Evolutionary conservation across 2,329 filamentous ascomycete species (phyloP).

Genomic region (Monilinia polystroma): DNA sequence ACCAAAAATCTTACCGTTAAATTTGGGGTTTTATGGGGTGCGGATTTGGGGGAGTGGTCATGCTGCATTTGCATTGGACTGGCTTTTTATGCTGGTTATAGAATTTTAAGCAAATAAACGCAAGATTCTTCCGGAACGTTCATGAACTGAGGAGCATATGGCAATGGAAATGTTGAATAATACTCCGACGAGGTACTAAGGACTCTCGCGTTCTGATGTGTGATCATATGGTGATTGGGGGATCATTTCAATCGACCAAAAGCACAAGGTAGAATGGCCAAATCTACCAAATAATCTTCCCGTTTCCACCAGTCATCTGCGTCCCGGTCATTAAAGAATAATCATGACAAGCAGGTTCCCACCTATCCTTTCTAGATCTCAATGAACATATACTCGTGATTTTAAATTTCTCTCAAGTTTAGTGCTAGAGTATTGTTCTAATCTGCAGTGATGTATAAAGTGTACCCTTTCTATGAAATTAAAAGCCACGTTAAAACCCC

Average conservation of each 20-base stretch:
- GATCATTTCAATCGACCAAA: slow-evolving; percentile 9
- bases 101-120: slow-evolving; percentile 41
- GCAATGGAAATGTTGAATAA: slow-evolving; percentile 21
- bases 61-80: slow-evolving; percentile 42
- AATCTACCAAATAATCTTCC: slow-evolving; percentile 12
- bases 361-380: not conserved
- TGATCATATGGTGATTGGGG: slow-evolving; percentile 16
- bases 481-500: slow-evolving; percentile 2
- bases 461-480: not conserved
- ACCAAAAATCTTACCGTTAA: slow-evolving; percentile 99
- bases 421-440: not conserved
- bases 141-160: slow-evolving; percentile 28
- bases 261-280: slow-evolving; percentile 11
- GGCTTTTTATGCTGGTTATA: slow-evolving; percentile 40
- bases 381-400: not conserved
- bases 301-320: not conserved
- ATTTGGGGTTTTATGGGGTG: slow-evolving; percentile 33
- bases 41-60: slow-evolving; percentile 38
- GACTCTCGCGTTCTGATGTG: slow-evolving; percentile 14
- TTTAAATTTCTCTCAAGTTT: not conserved
- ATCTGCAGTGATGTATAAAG: not conserved
- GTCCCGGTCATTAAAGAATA: not conserved
- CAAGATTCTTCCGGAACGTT: slow-evolving; percentile 38
- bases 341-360: not conserved
- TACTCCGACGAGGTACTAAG: slow-evolving; percentile 7